Percentiles rank a stretch among this genome's conserved stretches.
Evolutionary conservation across 1,284 basidiomycete genomes (phyloP).

Genomic region (Stereum hirsutum): DNA sequence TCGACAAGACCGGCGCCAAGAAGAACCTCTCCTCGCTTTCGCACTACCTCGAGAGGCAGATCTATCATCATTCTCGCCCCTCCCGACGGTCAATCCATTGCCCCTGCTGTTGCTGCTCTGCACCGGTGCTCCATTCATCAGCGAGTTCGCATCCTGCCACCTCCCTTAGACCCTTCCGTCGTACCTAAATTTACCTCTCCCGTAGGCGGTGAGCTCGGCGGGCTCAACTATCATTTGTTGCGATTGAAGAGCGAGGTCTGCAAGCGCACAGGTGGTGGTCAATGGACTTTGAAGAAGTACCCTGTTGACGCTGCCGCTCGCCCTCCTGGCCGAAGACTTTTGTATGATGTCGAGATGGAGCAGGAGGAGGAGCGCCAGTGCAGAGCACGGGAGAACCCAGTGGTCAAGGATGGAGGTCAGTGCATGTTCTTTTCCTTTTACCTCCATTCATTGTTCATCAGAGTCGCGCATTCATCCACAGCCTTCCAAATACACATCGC

Average conservation of each 20-base stretch:
- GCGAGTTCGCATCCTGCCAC: slow-evolving; percentile 21
- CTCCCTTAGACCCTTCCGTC: slow-evolving; percentile 19
- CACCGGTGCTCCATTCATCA: slow-evolving; percentile 13
- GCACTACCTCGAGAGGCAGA: slow-evolving; percentile 11
- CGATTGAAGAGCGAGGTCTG: slow-evolving; percentile 53
- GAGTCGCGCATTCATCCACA: slow-evolving; percentile 15
- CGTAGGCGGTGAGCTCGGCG: too few relatives aligned
- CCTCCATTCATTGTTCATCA: background rate
- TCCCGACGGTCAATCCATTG: slow-evolving; percentile 22
- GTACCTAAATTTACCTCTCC: slow-evolving; percentile 23
- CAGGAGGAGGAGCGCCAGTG: slow-evolving; percentile 41
- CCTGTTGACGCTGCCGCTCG: slow-evolving; percentile 33
- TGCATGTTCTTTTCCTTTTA: slow-evolving; percentile 17
- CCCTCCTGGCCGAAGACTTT: slow-evolving; percentile 52
- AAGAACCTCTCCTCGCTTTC: background rate
- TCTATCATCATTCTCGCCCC: slow-evolving; percentile 22
- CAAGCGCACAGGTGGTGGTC: slow-evolving; percentile 66
- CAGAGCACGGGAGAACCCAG: slow-evolving; percentile 40
- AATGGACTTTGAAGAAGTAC: slow-evolving; percentile 56
- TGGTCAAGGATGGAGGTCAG: slow-evolving; percentile 50
- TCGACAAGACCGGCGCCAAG: slow-evolving; percentile 17
- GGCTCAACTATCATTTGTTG: slow-evolving; percentile 56
- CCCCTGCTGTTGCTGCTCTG: slow-evolving; percentile 26
- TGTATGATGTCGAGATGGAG: slow-evolving; percentile 52
- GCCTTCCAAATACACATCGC: slow-evolving; percentile 56